These are phyloP conservation scores for Ophiocordyceps camponoti-leonardi DNA, from an alignment of 2,329 filamentous ascomycete genomes.

Conservation along the genomic window DNA sequence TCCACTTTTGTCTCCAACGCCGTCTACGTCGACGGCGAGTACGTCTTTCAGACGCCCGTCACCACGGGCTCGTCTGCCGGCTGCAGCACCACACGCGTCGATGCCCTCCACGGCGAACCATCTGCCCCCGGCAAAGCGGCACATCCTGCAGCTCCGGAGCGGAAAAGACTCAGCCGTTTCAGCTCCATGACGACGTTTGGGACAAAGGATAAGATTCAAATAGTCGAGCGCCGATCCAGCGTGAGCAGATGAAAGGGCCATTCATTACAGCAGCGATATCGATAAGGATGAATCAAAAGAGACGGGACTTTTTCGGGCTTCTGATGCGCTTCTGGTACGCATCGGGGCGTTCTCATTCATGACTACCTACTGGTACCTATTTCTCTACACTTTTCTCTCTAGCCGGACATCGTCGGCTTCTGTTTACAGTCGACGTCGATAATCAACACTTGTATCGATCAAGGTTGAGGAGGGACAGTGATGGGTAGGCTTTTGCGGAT, in stretches of 20 bases:
- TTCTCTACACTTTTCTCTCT: too few relatives aligned
- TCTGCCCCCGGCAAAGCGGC: conserved; percentile 7
- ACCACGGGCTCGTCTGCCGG: conserved; percentile 38
- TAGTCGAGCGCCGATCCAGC: conserved; percentile 24
- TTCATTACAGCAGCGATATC: too few relatives aligned
- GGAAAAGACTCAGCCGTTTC: conserved; percentile 36
- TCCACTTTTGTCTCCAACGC: conserved; percentile 80
- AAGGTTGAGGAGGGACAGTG: too few relatives aligned
- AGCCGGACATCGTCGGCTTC: too few relatives aligned
- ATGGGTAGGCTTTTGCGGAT: too few relatives aligned
- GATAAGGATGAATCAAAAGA: too few relatives aligned
- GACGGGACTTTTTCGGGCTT: too few relatives aligned
- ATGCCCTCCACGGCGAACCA: conserved; percentile 19
- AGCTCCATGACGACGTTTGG: conserved; percentile 39
- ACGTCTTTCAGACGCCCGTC: conserved; percentile 57
- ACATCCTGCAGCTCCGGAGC: conserved; percentile 9
- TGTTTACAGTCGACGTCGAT: too few relatives aligned
- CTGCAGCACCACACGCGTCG: conserved; percentile 17
- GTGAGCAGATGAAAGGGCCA: conserved; percentile 17
- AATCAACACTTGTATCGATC: too few relatives aligned
- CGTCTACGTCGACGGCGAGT: conserved; percentile 89
- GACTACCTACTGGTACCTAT: too few relatives aligned
- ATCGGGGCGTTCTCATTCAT: too few relatives aligned
- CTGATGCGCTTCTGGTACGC: too few relatives aligned
- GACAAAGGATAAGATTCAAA: conserved; percentile 15